A percentile compares a stretch with the other conserved stretches of the same genome.
Conservation (phyloP, 352 stramenopile species). For the Phytophthora palmivora region DNA sequence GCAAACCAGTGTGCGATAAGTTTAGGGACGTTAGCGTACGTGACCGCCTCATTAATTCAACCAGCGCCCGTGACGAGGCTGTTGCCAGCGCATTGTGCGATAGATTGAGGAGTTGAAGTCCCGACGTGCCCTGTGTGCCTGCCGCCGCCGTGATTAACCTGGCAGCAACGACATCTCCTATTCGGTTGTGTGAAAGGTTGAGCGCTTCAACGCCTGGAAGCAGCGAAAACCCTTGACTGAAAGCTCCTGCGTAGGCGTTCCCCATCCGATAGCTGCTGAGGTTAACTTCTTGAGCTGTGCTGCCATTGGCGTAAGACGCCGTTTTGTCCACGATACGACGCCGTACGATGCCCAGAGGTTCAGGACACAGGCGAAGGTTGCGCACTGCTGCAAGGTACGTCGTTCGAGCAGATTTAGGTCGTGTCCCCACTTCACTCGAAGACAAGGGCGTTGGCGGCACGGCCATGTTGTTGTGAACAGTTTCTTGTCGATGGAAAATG, state of each 20-base stretch:
- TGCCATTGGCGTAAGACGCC: slow-evolving; percentile 47
- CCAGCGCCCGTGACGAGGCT: slow-evolving; percentile 48
- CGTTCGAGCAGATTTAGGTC: slow-evolving; percentile 59
- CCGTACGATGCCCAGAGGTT: slow-evolving; percentile 75
- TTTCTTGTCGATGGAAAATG: slow-evolving; percentile 77
- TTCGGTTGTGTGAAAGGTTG: slow-evolving; percentile 79
- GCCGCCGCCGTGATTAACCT: slow-evolving; percentile 54
- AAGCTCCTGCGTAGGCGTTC: slow-evolving; percentile 61
- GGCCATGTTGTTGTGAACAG: slow-evolving; percentile 58
- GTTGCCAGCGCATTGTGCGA: slow-evolving; percentile 63
- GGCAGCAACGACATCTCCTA: slow-evolving; percentile 63
- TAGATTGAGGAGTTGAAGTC: slow-evolving; percentile 68
- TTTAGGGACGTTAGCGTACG: slow-evolving; percentile 70
- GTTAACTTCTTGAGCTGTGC: slow-evolving; percentile 67
- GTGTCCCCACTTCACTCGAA: slow-evolving; percentile 1
- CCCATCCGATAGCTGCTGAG: slow-evolving; percentile 77
- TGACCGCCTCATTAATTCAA: slow-evolving; percentile 47
- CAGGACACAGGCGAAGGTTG: slow-evolving; percentile 61
- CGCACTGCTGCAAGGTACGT: slow-evolving; percentile 71
- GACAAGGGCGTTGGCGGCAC: slow-evolving; percentile 8
- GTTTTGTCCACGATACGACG: slow-evolving; percentile 59
- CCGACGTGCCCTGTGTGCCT: slow-evolving; percentile 17
- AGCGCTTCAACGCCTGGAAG: slow-evolving; percentile 70
- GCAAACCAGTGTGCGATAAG: slow-evolving; percentile 69
- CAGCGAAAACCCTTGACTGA: slow-evolving; percentile 67